phyloP scores from a whole-genome alignment of 768 basidiomycete genomes.

The Sarcodon aspratus region DNA sequence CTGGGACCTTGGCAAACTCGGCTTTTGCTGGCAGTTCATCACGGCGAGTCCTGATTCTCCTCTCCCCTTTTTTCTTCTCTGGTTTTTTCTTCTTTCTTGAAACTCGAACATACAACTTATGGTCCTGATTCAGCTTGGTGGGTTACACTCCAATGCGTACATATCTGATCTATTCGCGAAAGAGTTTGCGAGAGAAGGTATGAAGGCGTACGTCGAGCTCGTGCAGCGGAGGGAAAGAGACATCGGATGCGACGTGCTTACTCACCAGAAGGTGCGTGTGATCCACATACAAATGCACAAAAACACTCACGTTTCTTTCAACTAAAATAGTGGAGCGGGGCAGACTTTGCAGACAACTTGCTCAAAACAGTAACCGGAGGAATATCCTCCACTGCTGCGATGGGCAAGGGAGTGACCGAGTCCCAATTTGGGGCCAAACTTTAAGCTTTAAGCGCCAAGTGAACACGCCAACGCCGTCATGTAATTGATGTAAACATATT shows the following conservation, averaged over 20 bases:
- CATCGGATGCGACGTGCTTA: conserved; percentile 90
- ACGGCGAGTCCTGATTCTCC: conserved; percentile 47
- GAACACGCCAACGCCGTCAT: neutral
- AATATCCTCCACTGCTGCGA: conserved; percentile 95
- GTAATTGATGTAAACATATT: neutral
- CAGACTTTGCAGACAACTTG: conserved; percentile 83
- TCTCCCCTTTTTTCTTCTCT: neutral
- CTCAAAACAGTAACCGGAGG: conserved; percentile 97
- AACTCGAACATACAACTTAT: neutral
- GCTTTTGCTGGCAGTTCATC: conserved; percentile 99
- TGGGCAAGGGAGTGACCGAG: conserved; percentile 95
- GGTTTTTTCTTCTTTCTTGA: conserved; percentile 1
- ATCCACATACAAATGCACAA: no score
- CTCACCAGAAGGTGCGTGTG: conserved; percentile 79
- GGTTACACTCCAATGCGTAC: conserved; percentile 94
- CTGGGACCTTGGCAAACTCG: conserved; percentile 90
- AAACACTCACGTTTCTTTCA: no score
- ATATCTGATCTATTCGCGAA: conserved; percentile 90
- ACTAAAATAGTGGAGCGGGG: conserved; percentile 75
- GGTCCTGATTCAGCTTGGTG: conserved; percentile 58
- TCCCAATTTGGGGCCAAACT: conserved; percentile 54
- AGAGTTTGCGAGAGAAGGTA: conserved; percentile 85
- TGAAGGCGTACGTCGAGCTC: conserved; percentile 98
- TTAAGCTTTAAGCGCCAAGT: no score
- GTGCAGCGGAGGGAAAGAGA: conserved; percentile 90